These are phyloP conservation scores for Fraxinus velutina DNA, from an alignment of 305 asterid genomes.

Conservation along the genomic window DNA sequence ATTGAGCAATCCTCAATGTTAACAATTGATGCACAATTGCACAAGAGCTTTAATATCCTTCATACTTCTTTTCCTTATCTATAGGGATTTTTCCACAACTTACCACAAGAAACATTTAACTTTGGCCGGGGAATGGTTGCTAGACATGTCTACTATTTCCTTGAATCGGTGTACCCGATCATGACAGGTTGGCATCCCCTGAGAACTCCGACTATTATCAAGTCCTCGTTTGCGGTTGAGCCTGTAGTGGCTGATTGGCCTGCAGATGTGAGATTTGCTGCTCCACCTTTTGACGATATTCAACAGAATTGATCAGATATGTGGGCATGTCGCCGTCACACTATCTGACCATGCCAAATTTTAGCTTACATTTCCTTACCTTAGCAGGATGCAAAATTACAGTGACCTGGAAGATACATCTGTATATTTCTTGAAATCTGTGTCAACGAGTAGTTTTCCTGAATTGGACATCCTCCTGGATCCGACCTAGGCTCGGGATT, in stretches of 20 bases:
- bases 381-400: not conserved
- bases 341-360: not conserved
- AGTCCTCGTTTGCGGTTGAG: constrained; percentile 76
- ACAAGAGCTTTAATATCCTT: not conserved
- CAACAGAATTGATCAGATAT: constrained; percentile 33
- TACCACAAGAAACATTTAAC: not conserved
- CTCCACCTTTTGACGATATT: constrained; percentile 43
- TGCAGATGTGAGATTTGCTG: constrained; percentile 73
- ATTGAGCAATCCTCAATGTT: not conserved
- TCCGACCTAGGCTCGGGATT: not conserved
- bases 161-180: constrained; percentile 80
- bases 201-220: constrained; percentile 69
- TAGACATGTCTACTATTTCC: constrained; percentile 92
- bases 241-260: constrained; percentile 85
- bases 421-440: not conserved
- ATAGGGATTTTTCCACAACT: constrained; percentile 1
- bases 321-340: not conserved
- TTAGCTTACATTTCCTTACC: not conserved
- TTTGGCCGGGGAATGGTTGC: constrained; percentile 80
- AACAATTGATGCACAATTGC: not conserved
- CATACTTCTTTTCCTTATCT: not conserved
- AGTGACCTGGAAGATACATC: not conserved
- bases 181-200: constrained; percentile 90
- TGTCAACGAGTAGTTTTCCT: too few species aligned
- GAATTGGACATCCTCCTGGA: not conserved